These are phyloP conservation scores for Astragalus membranaceus DNA, from an alignment of 306 rosid genomes.

Conservation along the genomic window DNA sequence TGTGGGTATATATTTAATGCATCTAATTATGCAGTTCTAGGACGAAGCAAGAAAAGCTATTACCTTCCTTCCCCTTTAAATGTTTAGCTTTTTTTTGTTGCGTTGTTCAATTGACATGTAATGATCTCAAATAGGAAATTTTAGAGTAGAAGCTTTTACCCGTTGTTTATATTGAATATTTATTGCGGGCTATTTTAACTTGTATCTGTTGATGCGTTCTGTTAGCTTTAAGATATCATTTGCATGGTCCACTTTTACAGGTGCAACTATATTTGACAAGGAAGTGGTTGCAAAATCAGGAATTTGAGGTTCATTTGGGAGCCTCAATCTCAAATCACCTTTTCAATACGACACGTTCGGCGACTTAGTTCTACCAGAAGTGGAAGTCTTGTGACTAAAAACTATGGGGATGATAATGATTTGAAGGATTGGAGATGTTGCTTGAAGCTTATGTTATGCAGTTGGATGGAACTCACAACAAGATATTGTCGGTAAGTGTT, in stretches of 20 bases:
- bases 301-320: constrained; percentile 52
- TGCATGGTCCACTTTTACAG: constrained; percentile 35
- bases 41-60: background rate
- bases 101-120: background rate
- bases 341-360: constrained; percentile 28
- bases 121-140: background rate
- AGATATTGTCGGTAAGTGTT: constrained; percentile 85
- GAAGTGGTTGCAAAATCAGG: constrained; percentile 80
- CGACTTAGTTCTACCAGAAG: constrained; percentile 61
- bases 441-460: constrained; percentile 99
- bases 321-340: constrained; percentile 40
- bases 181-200: too few species aligned
- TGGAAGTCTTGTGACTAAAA: constrained; percentile 62
- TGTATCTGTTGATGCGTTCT: background rate
- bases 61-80: background rate
- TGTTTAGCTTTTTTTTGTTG: background rate
- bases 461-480: constrained; percentile 94
- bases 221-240: constrained; percentile 13
- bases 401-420: constrained; percentile 43
- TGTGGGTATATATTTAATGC: background rate
- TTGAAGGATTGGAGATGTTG: constrained; percentile 97
- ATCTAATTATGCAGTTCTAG: background rate
- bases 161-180: too few species aligned
- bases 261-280: constrained; percentile 90
- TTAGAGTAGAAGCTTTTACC: background rate